Evolutionary conservation across 2,329 filamentous ascomycete genomes (phyloP).

Genomic region (Trichoderma gracile): DNA sequence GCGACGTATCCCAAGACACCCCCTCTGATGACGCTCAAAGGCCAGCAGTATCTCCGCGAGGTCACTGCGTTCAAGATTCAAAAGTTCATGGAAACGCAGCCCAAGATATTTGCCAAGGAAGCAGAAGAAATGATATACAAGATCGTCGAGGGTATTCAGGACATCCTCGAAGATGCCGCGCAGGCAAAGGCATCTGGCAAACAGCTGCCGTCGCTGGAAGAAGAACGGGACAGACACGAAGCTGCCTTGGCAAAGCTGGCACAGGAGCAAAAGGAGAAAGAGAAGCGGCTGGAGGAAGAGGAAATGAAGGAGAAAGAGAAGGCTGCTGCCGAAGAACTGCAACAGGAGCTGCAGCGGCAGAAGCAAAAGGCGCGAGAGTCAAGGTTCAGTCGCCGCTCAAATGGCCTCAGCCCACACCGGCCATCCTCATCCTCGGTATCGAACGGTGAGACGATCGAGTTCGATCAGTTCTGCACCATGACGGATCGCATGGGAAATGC

Average conservation of each 20-base stretch:
- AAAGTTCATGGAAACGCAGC: constrained; percentile 60
- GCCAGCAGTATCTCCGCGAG: constrained; percentile 64
- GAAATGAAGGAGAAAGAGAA: constrained; percentile 69
- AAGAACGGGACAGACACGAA: constrained; percentile 83
- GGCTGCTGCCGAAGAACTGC: constrained; percentile 68
- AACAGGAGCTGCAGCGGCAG: constrained; percentile 70
- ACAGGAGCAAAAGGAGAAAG: constrained; percentile 54
- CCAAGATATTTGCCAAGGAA: constrained; percentile 53
- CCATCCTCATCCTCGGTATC: constrained; percentile 35
- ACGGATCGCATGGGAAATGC: constrained; percentile 64
- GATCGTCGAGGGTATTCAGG: constrained; percentile 68
- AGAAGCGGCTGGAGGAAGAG: constrained; percentile 55
- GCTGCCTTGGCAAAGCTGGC: constrained; percentile 65
- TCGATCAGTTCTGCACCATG: constrained; percentile 67
- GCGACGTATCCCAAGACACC: constrained; percentile 87
- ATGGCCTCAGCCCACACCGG: constrained; percentile 36
- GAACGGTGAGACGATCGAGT: constrained; percentile 50
- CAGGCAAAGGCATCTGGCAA: constrained; percentile 72
- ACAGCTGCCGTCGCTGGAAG: constrained; percentile 81
- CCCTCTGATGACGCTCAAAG: constrained; percentile 70
- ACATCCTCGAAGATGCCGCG: constrained; percentile 84
- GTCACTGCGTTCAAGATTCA: constrained; percentile 71
- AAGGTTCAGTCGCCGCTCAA: constrained; percentile 59
- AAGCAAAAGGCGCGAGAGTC: constrained; percentile 64
- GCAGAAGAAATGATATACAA: constrained; percentile 63